Conservation (phyloP, 192 early-diverging fungal genomes). For the Coemansia biformis region DNA sequence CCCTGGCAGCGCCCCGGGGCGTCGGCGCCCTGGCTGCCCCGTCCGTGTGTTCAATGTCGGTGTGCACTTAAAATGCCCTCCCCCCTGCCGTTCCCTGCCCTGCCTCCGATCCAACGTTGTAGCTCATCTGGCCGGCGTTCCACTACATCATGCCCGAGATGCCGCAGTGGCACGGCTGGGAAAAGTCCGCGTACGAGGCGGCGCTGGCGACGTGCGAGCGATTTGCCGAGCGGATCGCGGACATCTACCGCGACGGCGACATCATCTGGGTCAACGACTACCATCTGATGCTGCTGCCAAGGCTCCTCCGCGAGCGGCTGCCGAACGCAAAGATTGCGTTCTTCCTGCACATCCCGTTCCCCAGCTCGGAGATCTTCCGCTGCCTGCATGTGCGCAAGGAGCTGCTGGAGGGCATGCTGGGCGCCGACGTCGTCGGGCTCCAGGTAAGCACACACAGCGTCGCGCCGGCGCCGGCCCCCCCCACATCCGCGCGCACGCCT, state of each 20-base stretch:
- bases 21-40: too few species aligned
- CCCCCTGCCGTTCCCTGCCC: too few species aligned
- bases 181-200: slow-evolving; percentile 76
- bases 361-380: slow-evolving; percentile 90
- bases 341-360: slow-evolving; percentile 96
- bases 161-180: slow-evolving; percentile 71
- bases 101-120: too few species aligned
- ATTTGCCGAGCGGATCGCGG: slow-evolving; percentile 78
- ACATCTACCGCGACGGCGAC: slow-evolving; percentile 74
- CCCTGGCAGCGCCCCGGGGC: too few species aligned
- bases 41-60: too few species aligned
- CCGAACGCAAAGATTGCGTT: slow-evolving; percentile 90
- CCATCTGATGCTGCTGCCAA: slow-evolving; percentile 90
- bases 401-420: slow-evolving; percentile 85
- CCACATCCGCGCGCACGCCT: background rate
- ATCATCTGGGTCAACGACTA: slow-evolving; percentile 99
- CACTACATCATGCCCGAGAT: slow-evolving; percentile 92
- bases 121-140: slow-evolving; percentile 95
- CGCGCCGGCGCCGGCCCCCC: too few species aligned
- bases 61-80: too few species aligned
- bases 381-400: slow-evolving; percentile 82
- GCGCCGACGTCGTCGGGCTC: slow-evolving; percentile 84
- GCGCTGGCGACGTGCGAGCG: slow-evolving; percentile 77
- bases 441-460: slow-evolving; percentile 44
- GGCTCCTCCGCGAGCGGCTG: slow-evolving; percentile 74